Evolutionary conservation across 768 basidiomycete species (phyloP), one percentile per base, ranked within the genome.

Genomic region (Lentinula sp.): DNA sequence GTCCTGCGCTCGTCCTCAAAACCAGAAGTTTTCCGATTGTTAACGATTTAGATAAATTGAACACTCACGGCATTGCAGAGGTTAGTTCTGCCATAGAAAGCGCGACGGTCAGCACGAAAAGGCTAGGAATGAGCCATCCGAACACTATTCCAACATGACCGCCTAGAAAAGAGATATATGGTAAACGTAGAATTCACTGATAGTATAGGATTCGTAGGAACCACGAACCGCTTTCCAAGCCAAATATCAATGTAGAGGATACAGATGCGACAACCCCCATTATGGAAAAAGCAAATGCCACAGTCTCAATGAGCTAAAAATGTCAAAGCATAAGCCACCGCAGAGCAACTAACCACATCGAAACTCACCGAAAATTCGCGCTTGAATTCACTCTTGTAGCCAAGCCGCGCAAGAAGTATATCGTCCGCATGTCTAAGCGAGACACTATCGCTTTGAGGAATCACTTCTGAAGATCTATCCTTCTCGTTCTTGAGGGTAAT

Each of bases 81-180:
- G 84, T 79, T 37, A 90, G 65, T 67, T 90, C 88, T 3, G 88
- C 88, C 78, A 90, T 84, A n/a, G 82, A 86, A 15, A 85, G 76
- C 3, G 88, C 87, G 15, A 89, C 78, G 5, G 80, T 76, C 74
- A 85, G 76, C 31, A 89, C 88, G 62, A 89, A 89, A 50, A 85
- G 72, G 64, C 78, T 79, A 5, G 88, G 88, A 64, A 89, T 86
- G 31, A 89, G 72, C 88, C 88, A 90, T 40, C 88, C 88, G 74
- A 84, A 89, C 18, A 89, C 81, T 80, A 90, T 84, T 15, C 88
- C 88, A 23, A 88, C 86, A 71, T 90, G 88, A 2, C 88, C 88
- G 58, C 88, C 88, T 84, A 55, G 57, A 40, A 9, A 18, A 21
- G 8, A 49, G 23, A 58, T 23, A 18, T n/a, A 45, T 1, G 34